Base-by-base conservation (phyloP, 2,329 filamentous ascomycete species). In the Colletotrichum filicis region DNA sequence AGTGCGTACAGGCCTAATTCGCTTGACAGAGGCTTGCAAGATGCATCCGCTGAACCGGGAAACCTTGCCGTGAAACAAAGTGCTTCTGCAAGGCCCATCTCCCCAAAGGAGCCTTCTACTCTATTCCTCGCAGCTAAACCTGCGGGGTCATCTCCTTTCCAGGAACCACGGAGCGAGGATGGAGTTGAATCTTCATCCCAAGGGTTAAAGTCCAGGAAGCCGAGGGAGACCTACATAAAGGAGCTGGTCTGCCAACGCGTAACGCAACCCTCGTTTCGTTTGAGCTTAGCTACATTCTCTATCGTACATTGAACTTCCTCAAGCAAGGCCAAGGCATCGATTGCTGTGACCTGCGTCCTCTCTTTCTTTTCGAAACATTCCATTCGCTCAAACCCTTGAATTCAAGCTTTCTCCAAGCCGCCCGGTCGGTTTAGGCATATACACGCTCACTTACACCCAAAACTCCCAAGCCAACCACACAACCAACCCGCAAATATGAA, bases 321-420 rank as follows among this genome's bases (percentile, higher is more conserved):
- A 73, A 73, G 71, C 67, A 73, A 61, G 71, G 71, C 66, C 71
- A 66, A 73, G 71, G 71, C 71, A 73, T 73, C 66, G 71, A 73
- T 66, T 73, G 71, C 71, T 71, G 66, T 46, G 56, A 66, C 71
- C 61, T 73, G 71, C 71, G 61, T 73, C 71, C 71, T 73, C 71
- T 73, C 71, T 66, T 73, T 73, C 60, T 53, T 57, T 73, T 58
- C 53, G 56, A 32, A 19, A 59, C n/a, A 16, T 66, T 57, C 52
- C 67, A 71, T 73, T 73, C 66, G 56, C 70, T 71, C 61, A 49
- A 5, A 58, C 28, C 26, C 64, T 62, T 52, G 49, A 5, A 46
- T 61, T 66, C 60, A 70, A 66, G 66, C 71, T 58, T 71, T 28
- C 35, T 71, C 71, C 66, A 73, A 70, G 60, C 71, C 60, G 71